Base-by-base conservation (phyloP, 768 basidiomycete genomes). In the Agrocybe pediades region DNA sequence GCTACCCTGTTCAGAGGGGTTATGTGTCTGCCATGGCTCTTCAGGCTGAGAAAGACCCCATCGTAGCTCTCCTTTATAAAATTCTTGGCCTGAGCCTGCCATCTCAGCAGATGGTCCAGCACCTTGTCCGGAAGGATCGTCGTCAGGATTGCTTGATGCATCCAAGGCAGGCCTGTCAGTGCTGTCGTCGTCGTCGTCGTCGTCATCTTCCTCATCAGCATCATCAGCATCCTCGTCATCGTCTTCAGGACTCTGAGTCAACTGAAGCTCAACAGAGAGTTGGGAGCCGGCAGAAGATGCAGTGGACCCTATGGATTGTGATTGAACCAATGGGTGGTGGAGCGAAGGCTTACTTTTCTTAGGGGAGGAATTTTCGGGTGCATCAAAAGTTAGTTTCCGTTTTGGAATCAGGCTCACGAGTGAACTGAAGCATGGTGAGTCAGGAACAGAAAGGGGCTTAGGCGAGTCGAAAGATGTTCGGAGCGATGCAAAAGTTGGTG, bases 191-290 rank as follows among this genome's bases (percentile, higher is more conserved):
- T 46, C 33, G 5, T 39, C 43, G 36, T 1, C n/a, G n/a, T n/a
- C n/a, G n/a, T 30, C 36, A 24, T 55, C 53, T 17, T 19, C n/a
- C 8, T 42, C 48, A 15, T 27, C 42, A 11, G 13, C 47, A 20
- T 36, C 44, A n/a, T 46, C 30, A 36, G 17, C 40, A 23, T 46
- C 49, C 3, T 50, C 53, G 11, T 60, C 57, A 13, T 64, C 60
- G 9, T 56, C 44, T 13, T 67, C 65, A 3, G 66, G 51, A 27
- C 65, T 70, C 61, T 80, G 79, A 0, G 80, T 81, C 26, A 83
- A 68, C n/a, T 81, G 77, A 25, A 68, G 68, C 56, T 80, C 78
- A 19, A 83, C 80, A 9, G 66, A 74, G 29, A 68, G 69, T 51
- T 74, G 72, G 6, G 79, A 80, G 29, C 59, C 67, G 15, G 60